Conservation (phyloP, 2,329 filamentous ascomycete genomes). For the Pseudogymnoascus sp. region DNA sequence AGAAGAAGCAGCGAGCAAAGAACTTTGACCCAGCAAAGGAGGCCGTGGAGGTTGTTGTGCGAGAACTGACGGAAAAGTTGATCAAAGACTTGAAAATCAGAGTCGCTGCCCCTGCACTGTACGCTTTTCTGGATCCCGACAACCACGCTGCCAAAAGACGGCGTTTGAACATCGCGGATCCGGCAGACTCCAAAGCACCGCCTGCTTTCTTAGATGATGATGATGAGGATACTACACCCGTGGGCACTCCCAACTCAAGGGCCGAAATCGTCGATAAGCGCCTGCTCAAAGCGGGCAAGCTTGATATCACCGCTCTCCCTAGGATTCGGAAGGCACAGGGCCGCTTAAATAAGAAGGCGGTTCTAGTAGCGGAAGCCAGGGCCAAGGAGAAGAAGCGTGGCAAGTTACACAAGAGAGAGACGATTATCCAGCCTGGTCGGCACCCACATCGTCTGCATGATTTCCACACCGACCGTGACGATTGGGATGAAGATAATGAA, state of each 20-base stretch:
- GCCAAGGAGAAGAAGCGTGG: slow-evolving; percentile 44
- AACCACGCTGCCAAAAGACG: slow-evolving; percentile 73
- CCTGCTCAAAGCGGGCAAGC: slow-evolving; percentile 36
- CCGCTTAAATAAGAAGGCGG: slow-evolving; percentile 47
- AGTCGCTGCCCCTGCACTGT: slow-evolving; percentile 72
- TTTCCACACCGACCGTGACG: slow-evolving; percentile 66
- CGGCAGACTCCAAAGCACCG: slow-evolving; percentile 50
- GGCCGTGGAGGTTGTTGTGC: slow-evolving; percentile 68
- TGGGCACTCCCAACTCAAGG: slow-evolving; percentile 58
- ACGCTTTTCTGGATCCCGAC: slow-evolving; percentile 72
- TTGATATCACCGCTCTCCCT: slow-evolving; percentile 58
- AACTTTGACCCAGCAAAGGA: slow-evolving; percentile 86
- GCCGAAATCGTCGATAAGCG: slow-evolving; percentile 53
- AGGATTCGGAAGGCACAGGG: slow-evolving; percentile 65
- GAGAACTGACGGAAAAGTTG: slow-evolving; percentile 78
- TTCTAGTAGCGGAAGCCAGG: slow-evolving; percentile 59
- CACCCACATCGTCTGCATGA: slow-evolving; percentile 59
- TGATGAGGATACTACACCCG: slow-evolving; percentile 49
- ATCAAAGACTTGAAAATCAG: slow-evolving; percentile 83
- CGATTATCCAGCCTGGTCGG: slow-evolving; percentile 36
- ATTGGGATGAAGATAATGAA: slow-evolving; percentile 75
- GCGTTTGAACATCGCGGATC: slow-evolving; percentile 67
- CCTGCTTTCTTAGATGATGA: slow-evolving; percentile 50
- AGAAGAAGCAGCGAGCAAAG: slow-evolving; percentile 78
- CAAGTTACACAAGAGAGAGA: neutral